Evolutionary conservation across 345 rosid species (phyloP), one percentile per base, ranked within the genome.

Genomic region (Cochlearia excelsa): DNA sequence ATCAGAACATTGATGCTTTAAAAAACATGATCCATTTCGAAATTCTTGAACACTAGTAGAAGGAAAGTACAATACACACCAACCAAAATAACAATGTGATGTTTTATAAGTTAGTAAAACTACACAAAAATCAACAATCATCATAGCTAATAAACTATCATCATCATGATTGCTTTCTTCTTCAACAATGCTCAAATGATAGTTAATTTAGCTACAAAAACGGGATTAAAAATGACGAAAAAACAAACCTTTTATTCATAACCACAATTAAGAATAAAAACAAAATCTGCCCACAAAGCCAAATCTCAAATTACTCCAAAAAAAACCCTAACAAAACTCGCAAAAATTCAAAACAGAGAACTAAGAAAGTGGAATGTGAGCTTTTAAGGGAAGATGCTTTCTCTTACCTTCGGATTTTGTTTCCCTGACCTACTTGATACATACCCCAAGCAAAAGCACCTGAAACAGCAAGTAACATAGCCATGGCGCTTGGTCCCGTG

Each of bases 341-440:
- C 23, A 16, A 16, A 16, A 16, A 16, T 16, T 16, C 23, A 16
- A 16, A 16, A 16, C 23, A 16, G 23, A 16, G 23, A 16, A 16
- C 23, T 16, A 16, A 16, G 23, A 16, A 16, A 16, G 23, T 16
- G 23, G 23, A 16, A 16, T 16, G 23, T 16, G 23, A 16, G 23
- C 23, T 16, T 16, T 16, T 16, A 16, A 16, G 23, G 23, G 23
- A 16, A 16, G 23, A 16, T 16, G 35, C 5, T 33, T 5, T 41
- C 10, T 6, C 11, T 34, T 7, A 89, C 99, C 97, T 83, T 64
- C 99, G 95, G 69, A 83, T 77, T 82, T 87, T 89, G 80, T 93
- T 93, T n/a, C 99, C 99, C 74, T 89, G 63, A 9, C 97, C 99
- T 7, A 93, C 99, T 83, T 89, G 90, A 70, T 93, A 89, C 94